Base-by-base conservation (phyloP, 768 basidiomycete genomes). In the Lentinula lateritia region DNA sequence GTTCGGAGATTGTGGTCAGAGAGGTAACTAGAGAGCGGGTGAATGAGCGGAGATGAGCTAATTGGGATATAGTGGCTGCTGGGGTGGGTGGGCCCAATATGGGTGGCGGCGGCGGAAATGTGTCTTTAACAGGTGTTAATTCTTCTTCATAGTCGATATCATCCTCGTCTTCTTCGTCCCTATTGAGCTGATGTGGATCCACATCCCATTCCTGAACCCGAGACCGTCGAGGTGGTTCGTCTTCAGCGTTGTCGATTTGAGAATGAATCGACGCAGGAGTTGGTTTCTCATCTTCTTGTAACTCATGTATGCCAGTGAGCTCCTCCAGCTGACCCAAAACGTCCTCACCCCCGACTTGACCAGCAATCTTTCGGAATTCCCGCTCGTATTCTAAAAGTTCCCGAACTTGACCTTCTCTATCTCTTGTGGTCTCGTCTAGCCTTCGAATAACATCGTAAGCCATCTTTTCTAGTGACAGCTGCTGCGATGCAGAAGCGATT, bases 341-440 rank as follows among this genome's bases (percentile, higher is more conserved):
- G 42, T 93, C 92, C 42, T 76, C 81, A 18, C 92, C 92, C 42
- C 89, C 89, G 16, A 90, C 83, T 71, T 93, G 91, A 5, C 82
- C 84, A 1, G 86, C 84, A 66, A 92, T 89, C 69, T 85, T 85
- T 65, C 83, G 81, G 68, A 95, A 85, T 72, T 93, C 88, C 57
- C 91, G 83, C 68, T 94, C 92, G 69, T 81, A 89, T 64, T 87
- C 89, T 39, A 87, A 75, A 58, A 95, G 73, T 68, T 87, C 90
- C 56, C 93, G 87, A 4, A 92, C 83, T 73, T 95, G 93, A 2
- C 79, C 81, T 70, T 95, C 93, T 61, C 93, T 83, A 66, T 92
- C 87, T 52, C 86, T 84, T 39, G 84, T 83, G 12, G 86, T 82
- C 60, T 89, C 87, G 72, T 93, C 89, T 62, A 94, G 80, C 39